Evolutionary conservation across 2,329 filamentous ascomycete species (phyloP).

Genomic region (Bimuria novae-zelandiae): DNA sequence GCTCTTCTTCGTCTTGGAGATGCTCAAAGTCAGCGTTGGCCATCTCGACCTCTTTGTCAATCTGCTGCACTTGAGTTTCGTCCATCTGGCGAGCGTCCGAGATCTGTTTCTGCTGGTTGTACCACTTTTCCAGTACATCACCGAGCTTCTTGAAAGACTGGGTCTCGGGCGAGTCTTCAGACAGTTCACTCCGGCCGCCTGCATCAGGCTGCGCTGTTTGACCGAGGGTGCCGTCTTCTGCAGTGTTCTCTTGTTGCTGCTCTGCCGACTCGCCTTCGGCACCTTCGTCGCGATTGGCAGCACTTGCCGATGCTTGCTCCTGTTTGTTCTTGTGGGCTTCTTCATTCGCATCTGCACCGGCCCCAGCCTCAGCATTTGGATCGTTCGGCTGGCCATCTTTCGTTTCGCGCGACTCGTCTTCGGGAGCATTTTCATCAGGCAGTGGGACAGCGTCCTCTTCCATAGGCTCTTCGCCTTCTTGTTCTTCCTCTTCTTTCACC

Average conservation of each 20-base stretch:
- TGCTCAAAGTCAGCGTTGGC: constrained; percentile 89
- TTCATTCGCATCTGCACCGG: constrained; percentile 68
- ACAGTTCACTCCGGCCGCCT: constrained; percentile 42
- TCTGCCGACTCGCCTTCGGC: constrained; percentile 68
- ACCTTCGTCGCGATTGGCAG: constrained; percentile 67
- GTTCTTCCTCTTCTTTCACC: constrained; percentile 52
- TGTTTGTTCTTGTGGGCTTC: constrained; percentile 59
- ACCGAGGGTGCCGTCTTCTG: constrained; percentile 62
- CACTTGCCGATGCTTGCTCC: constrained; percentile 60
- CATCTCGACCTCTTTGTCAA: constrained; percentile 69
- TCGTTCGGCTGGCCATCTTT: constrained; percentile 57
- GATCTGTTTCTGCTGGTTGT: constrained; percentile 85
- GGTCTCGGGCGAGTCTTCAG: constrained; percentile 51
- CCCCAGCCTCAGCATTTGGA: constrained; percentile 62
- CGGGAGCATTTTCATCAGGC: constrained; percentile 58
- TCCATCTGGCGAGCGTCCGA: constrained; percentile 52
- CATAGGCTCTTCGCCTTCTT: constrained; percentile 55
- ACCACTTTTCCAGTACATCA: constrained; percentile 90
- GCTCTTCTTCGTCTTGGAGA: constrained; percentile 78
- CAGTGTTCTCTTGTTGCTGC: constrained; percentile 65
- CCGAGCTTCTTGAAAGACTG: constrained; percentile 94
- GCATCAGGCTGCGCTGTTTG: constrained; percentile 43
- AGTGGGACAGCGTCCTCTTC: constrained; percentile 43
- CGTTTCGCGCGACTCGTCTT: constrained; percentile 51
- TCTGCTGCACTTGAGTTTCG: constrained; percentile 54